Percentiles rank a stretch among this genome's conserved stretches.
phyloP scores from a whole-genome alignment of 805 yeast genomes.

The Blastobotrys parvus region DNA sequence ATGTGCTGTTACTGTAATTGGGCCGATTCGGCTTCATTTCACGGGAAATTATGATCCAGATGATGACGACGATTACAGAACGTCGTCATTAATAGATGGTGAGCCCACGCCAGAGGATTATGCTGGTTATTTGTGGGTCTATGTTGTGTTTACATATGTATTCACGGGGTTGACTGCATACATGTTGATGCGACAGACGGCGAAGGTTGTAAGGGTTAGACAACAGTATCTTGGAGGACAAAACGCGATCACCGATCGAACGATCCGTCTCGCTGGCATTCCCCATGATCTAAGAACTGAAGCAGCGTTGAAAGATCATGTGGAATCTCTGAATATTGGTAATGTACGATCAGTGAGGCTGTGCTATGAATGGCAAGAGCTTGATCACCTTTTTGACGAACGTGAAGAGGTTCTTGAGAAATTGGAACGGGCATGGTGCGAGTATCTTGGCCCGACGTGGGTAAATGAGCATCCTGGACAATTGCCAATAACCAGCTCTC shows the following conservation, averaged over 20 bases:
- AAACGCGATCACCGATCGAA: conserved; percentile 83
- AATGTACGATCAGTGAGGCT: conserved; percentile 68
- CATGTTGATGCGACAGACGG: conserved; percentile 60
- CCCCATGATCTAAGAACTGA: conserved; percentile 75
- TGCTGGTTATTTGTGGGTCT: conserved; percentile 68
- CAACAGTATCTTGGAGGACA: conserved; percentile 80
- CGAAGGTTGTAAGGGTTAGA: conserved; percentile 64
- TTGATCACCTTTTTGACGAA: conserved; percentile 56
- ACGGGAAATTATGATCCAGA: conserved; percentile 69
- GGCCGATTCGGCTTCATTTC: conserved; percentile 76
- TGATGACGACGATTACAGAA: conserved; percentile 12
- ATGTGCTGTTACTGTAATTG: conserved; percentile 64
- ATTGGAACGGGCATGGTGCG: conserved; percentile 67
- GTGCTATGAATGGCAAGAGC: conserved; percentile 77
- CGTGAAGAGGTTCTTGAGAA: conserved; percentile 45
- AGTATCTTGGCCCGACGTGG: conserved; percentile 43
- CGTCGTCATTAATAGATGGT: neutral
- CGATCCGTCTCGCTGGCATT: conserved; percentile 79
- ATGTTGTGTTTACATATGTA: conserved; percentile 76
- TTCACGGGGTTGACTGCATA: conserved; percentile 64
- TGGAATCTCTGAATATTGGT: conserved; percentile 73
- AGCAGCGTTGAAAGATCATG: conserved; percentile 59
- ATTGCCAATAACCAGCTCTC: neutral
- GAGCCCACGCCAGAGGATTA: conserved; percentile 33
- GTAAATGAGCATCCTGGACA: neutral